Evolutionary conservation across 2,329 filamentous ascomycete genomes (phyloP).

Genomic region (Chaetomium sp.): DNA sequence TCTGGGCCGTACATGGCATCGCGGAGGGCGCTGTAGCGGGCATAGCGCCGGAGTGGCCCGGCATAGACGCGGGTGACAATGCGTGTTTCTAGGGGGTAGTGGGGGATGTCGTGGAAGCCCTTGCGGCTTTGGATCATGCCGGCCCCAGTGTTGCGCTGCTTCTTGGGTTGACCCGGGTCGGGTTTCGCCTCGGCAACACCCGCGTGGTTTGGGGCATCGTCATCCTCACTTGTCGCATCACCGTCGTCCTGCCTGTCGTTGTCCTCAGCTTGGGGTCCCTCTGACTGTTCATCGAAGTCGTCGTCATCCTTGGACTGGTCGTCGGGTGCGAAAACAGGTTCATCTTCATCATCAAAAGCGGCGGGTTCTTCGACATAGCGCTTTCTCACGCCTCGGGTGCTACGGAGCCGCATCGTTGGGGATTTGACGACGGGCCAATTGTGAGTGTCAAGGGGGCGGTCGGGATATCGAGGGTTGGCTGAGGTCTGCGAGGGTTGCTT

Average conservation of each 20-base stretch:
- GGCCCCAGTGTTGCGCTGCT: slow-evolving; percentile 31
- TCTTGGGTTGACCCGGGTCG: slow-evolving; percentile 17
- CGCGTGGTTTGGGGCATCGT: slow-evolving; percentile 18
- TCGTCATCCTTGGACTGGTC: slow-evolving; percentile 30
- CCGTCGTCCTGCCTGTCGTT: slow-evolving; percentile 27
- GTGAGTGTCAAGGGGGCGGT: not conserved
- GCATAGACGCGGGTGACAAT: slow-evolving; percentile 43
- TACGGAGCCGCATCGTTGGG: slow-evolving; percentile 27
- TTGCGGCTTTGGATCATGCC: slow-evolving; percentile 35
- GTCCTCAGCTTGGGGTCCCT: slow-evolving; percentile 23
- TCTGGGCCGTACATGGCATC: slow-evolving; percentile 49
- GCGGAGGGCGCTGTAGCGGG: slow-evolving; percentile 42
- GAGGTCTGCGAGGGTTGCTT: not conserved
- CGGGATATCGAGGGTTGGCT: not conserved
- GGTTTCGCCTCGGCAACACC: slow-evolving; percentile 3
- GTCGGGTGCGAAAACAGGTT: slow-evolving; percentile 25
- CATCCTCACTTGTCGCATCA: slow-evolving; percentile 26
- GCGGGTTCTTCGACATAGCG: slow-evolving; percentile 31
- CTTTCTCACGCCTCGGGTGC: slow-evolving; percentile 30
- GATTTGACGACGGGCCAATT: not conserved
- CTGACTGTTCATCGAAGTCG: slow-evolving; percentile 28
- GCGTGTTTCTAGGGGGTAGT: slow-evolving; percentile 38
- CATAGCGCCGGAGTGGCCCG: slow-evolving; percentile 43
- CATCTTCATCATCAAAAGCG: slow-evolving; percentile 30
- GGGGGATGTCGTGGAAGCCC: slow-evolving; percentile 41